phyloP scores from a whole-genome alignment of 371 early-diverging fungal genomes.

The Apophysomyces trapeziformis region DNA sequence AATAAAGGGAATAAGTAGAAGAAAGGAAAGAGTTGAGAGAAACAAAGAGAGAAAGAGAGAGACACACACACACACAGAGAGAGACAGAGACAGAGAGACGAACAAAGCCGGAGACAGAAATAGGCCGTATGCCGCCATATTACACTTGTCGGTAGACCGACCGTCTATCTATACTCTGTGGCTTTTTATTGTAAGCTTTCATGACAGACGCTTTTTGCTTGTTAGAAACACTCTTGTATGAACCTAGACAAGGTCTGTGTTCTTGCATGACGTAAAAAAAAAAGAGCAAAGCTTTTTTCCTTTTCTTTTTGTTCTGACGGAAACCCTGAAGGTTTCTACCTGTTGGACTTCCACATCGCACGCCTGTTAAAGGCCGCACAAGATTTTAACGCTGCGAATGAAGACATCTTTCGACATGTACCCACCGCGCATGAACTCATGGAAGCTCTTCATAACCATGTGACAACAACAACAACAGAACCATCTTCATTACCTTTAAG shows the following conservation, averaged over 20 bases:
- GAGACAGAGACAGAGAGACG: not conserved
- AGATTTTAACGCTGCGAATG: constrained; percentile 19
- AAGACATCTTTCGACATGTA: constrained; percentile 25
- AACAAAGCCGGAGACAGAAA: constrained; percentile 5
- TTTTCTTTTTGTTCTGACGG: not conserved
- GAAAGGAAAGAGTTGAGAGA: not conserved
- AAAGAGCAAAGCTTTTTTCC: too few relatives aligned
- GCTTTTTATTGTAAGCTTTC: not conserved
- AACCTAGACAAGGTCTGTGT: constrained; percentile 45
- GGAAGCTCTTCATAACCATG: constrained; percentile 25
- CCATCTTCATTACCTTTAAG: too few relatives aligned
- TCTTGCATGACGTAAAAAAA: constrained; percentile 5
- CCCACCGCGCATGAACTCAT: constrained; percentile 38
- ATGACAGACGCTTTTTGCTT: constrained; percentile 37
- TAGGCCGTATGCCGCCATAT: not conserved
- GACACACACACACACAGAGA: not conserved
- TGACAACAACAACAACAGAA: constrained; percentile 17
- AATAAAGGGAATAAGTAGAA: not conserved
- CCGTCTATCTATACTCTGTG: not conserved
- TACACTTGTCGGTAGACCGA: too few relatives aligned
- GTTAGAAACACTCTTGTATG: constrained; percentile 60
- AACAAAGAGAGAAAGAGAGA: constrained; percentile 13
- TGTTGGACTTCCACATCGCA: constrained; percentile 40
- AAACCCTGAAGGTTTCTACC: constrained; percentile 25
- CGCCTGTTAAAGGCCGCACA: constrained; percentile 24